phyloP scores from a whole-genome alignment of 495 filamentous ascomycete species.

The Podospora tetraspora region DNA sequence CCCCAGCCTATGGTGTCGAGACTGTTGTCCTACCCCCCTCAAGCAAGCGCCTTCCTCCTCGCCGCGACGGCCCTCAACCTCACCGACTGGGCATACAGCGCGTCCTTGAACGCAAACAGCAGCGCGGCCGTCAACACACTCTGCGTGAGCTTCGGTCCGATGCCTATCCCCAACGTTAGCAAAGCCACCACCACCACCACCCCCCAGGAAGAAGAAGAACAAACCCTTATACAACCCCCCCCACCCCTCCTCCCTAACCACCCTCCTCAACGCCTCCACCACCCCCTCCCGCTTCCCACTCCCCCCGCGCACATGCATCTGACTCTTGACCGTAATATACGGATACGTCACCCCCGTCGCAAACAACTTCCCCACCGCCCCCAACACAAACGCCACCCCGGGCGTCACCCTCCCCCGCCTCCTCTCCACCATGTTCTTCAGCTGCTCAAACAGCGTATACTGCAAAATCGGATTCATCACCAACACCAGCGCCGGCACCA shows the following conservation, averaged over 20 bases:
- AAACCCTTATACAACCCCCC: conserved; percentile 85
- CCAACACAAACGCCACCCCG: conserved; percentile 81
- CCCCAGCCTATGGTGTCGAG: not conserved
- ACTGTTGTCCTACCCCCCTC: conserved; percentile 19
- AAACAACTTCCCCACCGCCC: conserved; percentile 87
- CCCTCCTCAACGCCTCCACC: conserved; percentile 64
- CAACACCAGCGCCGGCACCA: conserved; percentile 84
- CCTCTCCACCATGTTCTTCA: conserved; percentile 63
- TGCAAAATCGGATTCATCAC: conserved; percentile 98
- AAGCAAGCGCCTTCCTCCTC: conserved; percentile 36
- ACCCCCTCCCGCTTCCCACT: conserved; percentile 61
- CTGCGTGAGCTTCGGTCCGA: conserved; percentile 92
- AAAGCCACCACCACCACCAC: too few relatives aligned
- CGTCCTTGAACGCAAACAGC: conserved; percentile 98
- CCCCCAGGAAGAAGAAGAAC: conserved; percentile 22
- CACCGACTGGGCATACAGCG: conserved; percentile 52
- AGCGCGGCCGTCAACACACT: conserved; percentile 95
- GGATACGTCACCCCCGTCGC: conserved; percentile 94
- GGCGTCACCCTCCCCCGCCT: conserved; percentile 61
- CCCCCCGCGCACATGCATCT: conserved; percentile 84
- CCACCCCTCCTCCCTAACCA: conserved; percentile 84
- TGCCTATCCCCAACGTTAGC: conserved; percentile 47
- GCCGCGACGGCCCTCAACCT: conserved; percentile 39
- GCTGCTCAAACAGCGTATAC: conserved; percentile 97
- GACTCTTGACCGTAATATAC: conserved; percentile 96